Evolutionary conservation across 75 land plant genomes (phyloP).

Genomic region (Cryptomeria japonica): DNA sequence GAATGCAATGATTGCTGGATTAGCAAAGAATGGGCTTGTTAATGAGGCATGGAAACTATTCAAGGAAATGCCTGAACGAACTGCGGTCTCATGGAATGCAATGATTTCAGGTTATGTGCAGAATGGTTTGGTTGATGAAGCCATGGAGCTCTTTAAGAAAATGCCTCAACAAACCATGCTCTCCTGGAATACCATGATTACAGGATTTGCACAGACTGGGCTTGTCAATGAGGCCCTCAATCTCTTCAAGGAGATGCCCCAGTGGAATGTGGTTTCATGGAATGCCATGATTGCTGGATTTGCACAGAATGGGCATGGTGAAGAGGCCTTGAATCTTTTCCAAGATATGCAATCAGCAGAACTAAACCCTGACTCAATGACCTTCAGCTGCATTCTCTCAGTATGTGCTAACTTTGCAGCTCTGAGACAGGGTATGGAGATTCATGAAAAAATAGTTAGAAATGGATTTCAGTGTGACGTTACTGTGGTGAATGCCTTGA

Average conservation of each 20-base stretch:
- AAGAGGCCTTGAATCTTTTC: conserved; percentile 18
- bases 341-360: conserved; percentile 15
- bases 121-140: conserved; percentile 12
- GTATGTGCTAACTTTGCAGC: conserved; percentile 21
- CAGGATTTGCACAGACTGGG: conserved; percentile 20
- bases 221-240: conserved; percentile 12
- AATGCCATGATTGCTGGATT: conserved; percentile 22
- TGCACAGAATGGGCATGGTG: background rate
- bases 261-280: conserved; percentile 22
- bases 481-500: conserved; percentile 7
- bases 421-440: conserved; percentile 5
- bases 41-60: conserved; percentile 7
- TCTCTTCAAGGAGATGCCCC: conserved; percentile 11
- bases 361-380: conserved; percentile 13
- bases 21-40: conserved; percentile 12
- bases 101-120: conserved; percentile 11
- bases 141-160: conserved; percentile 6
- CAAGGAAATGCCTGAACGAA: conserved; percentile 12
- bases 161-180: conserved; percentile 16
- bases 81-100: conserved; percentile 20
- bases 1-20: conserved; percentile 16
- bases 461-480: conserved; percentile 2
- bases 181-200: conserved; percentile 22
- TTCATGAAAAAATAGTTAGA: conserved; percentile 10
- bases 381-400: conserved; percentile 12